Evolutionary conservation across 2,329 filamentous ascomycete genomes (phyloP).

Genomic region (Neonectria sp.): DNA sequence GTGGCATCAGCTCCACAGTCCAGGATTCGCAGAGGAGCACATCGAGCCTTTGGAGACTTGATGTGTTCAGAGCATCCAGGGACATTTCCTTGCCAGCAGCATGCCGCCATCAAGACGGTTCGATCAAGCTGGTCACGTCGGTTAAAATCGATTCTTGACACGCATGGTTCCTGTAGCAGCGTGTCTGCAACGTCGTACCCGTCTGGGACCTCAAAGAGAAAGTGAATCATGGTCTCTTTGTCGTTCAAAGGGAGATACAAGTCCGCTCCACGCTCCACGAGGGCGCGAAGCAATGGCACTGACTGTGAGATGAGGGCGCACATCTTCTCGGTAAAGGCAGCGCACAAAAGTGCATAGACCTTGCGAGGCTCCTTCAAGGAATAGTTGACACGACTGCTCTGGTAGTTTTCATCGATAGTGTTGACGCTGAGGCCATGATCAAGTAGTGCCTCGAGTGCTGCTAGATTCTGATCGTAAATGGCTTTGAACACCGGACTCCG

Average conservation of each 20-base stretch:
- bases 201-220: constrained; percentile 30
- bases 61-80: neutral
- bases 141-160: constrained; percentile 38
- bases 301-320: neutral
- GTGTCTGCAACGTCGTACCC: neutral
- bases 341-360: constrained; percentile 30
- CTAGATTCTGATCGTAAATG: constrained; percentile 27
- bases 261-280: constrained; percentile 32
- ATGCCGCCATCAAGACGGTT: constrained; percentile 41
- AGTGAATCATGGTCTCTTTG: constrained; percentile 35
- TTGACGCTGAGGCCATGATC: constrained; percentile 31
- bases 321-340: neutral
- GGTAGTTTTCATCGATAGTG: constrained; percentile 10
- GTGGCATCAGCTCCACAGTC: constrained; percentile 33
- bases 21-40: constrained; percentile 28
- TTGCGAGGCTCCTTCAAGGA: neutral
- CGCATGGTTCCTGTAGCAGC: constrained; percentile 34
- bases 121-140: constrained; percentile 34
- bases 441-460: constrained; percentile 30
- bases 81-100: constrained; percentile 11
- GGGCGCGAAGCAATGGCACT: constrained; percentile 15
- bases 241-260: constrained; percentile 40
- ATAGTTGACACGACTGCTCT: constrained; percentile 1
- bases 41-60: neutral
- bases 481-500: constrained; percentile 33